These are phyloP conservation scores for Candida smagusa DNA, from an alignment of 1,139 yeast species.

Conservation along the genomic window DNA sequence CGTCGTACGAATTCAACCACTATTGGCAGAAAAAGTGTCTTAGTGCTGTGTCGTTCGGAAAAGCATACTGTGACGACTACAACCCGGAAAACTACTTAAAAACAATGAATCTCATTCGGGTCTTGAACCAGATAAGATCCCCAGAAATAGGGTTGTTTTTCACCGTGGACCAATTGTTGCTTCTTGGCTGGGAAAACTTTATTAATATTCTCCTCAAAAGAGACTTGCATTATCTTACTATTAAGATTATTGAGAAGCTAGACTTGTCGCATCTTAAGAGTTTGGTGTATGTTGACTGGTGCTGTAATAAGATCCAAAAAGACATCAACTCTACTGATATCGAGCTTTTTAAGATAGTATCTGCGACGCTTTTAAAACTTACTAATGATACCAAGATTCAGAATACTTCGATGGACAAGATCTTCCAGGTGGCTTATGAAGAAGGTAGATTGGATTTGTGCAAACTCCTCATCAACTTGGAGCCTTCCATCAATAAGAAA, in stretches of 20 bases:
- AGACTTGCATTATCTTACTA: slow-evolving; percentile 59
- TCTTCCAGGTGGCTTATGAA: slow-evolving; percentile 70
- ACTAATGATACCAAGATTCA: slow-evolving; percentile 7
- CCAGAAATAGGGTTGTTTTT: slow-evolving; percentile 66
- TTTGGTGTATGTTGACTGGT: slow-evolving; percentile 74
- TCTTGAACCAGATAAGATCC: slow-evolving; percentile 66
- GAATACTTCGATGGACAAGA: slow-evolving; percentile 56
- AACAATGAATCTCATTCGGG: slow-evolving; percentile 57
- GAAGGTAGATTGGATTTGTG: slow-evolving; percentile 80
- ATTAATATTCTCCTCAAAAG: slow-evolving; percentile 59
- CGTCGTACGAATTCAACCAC: slow-evolving; percentile 73
- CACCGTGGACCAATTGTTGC: slow-evolving; percentile 52
- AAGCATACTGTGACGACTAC: slow-evolving; percentile 52
- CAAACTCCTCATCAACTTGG: slow-evolving; percentile 60
- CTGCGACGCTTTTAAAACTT: slow-evolving; percentile 21
- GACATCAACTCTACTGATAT: slow-evolving; percentile 56
- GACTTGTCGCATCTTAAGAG: slow-evolving; percentile 46
- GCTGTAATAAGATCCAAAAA: slow-evolving; percentile 62
- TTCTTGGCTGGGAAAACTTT: slow-evolving; percentile 52
- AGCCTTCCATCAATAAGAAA: slow-evolving; percentile 62
- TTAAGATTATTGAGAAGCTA: slow-evolving; percentile 57
- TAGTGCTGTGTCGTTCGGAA: slow-evolving; percentile 85
- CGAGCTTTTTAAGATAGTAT: slow-evolving; percentile 50
- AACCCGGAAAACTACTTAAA: slow-evolving; percentile 61
- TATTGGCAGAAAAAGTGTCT: slow-evolving; percentile 77